Percentiles rank a stretch among this genome's conserved stretches.
Conservation (phyloP, 441 rosid species). For the Viola pubescens region DNA sequence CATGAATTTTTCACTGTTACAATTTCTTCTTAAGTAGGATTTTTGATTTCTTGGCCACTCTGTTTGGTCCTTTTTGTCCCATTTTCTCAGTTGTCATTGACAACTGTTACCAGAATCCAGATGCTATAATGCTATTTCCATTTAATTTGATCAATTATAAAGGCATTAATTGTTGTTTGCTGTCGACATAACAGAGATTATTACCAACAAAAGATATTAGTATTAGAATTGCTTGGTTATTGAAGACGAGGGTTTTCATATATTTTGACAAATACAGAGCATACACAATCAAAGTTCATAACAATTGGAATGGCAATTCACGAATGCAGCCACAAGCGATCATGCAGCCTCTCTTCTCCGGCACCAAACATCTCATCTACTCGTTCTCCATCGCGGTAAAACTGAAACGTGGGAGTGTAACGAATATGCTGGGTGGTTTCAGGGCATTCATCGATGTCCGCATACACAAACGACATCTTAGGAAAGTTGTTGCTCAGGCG, state of each 20-base stretch:
- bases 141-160: conserved; percentile 4
- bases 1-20: conserved; percentile 2
- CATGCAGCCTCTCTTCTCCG: conserved; percentile 84
- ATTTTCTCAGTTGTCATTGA: not conserved
- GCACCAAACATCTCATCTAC: conserved; percentile 95
- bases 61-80: no score
- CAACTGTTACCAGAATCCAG: no score
- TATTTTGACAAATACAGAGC: not conserved
- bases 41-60: no score
- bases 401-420: conserved; percentile 88
- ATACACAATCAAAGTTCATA: not conserved
- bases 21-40: not conserved
- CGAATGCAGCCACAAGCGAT: conserved; percentile 93
- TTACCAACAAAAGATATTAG: not conserved
- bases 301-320: conserved; percentile 23
- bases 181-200: not conserved
- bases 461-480: conserved; percentile 60
- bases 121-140: not conserved
- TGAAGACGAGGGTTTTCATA: no score
- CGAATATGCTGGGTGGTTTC: conserved; percentile 81
- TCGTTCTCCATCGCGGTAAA: conserved; percentile 75
- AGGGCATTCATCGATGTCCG: conserved; percentile 93
- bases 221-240: no score
- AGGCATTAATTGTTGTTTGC: not conserved
- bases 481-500: conserved; percentile 60